phyloP scores from a whole-genome alignment of 257 asterid genomes.

The Nicotiana undulata region DNA sequence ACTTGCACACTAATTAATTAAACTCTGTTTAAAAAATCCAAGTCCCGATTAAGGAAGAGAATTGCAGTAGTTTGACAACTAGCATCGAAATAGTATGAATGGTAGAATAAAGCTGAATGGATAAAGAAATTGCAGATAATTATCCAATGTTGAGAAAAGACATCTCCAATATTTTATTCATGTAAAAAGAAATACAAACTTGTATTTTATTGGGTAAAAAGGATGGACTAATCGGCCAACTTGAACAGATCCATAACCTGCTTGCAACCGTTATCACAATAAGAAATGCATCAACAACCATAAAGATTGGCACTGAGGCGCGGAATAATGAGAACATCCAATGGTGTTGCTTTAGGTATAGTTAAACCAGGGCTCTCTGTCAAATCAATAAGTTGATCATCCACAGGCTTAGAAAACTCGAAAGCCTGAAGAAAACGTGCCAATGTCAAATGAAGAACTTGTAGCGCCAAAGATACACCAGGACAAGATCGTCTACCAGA shows the following conservation, averaged over 20 bases:
- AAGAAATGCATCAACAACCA: not conserved
- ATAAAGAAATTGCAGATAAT: not conserved
- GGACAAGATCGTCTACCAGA: constrained; percentile 49
- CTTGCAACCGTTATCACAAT: not conserved
- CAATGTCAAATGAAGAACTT: constrained; percentile 17
- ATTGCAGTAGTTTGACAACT: not conserved
- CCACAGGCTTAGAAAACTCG: constrained; percentile 15
- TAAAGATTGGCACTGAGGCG: constrained; percentile 25
- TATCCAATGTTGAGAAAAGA: not conserved
- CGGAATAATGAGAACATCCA: constrained; percentile 26
- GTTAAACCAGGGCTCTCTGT: constrained; percentile 32
- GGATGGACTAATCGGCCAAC: not conserved
- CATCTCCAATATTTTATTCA: too few relatives aligned
- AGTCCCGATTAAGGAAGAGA: not conserved
- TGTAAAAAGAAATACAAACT: not conserved
- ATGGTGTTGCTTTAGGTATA: constrained; percentile 34
- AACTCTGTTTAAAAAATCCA: not conserved
- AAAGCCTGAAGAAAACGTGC: constrained; percentile 43
- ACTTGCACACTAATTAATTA: not conserved
- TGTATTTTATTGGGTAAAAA: not conserved
- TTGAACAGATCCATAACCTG: not conserved
- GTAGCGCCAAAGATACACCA: constrained; percentile 20
- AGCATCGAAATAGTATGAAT: not conserved
- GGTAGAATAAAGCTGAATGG: not conserved
- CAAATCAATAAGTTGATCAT: constrained; percentile 32